Conservation (phyloP, 495 filamentous ascomycete genomes). For the Geoglossum glabrum region DNA sequence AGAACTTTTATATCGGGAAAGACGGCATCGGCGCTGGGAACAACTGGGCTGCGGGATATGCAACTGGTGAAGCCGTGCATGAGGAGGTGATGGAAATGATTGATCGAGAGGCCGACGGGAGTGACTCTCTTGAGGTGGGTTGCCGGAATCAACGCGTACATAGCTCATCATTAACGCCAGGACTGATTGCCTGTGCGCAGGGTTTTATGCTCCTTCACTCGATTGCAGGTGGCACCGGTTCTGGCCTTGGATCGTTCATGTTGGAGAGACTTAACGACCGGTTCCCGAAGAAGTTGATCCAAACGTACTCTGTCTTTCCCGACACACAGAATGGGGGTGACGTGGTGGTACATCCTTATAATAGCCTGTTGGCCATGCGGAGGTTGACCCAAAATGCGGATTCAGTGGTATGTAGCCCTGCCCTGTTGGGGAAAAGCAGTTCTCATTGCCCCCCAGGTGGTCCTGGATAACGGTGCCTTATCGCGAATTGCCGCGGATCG, state of each 20-base stretch:
- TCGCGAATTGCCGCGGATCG: conserved; percentile 87
- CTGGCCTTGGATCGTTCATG: conserved; percentile 80
- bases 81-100: conserved; percentile 99
- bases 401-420: conserved; percentile 45
- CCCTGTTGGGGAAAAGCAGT: not conserved
- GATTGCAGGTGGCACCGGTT: conserved; percentile 91
- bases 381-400: conserved; percentile 88
- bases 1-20: conserved; percentile 92
- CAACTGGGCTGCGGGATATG: conserved; percentile 93
- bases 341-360: conserved; percentile 96
- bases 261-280: conserved; percentile 93
- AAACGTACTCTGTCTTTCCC: conserved; percentile 96
- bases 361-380: conserved; percentile 81
- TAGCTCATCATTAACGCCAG: not conserved
- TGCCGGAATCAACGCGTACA: not conserved
- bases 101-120: conserved; percentile 92
- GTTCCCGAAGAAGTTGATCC: conserved; percentile 96
- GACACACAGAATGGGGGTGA: conserved; percentile 66
- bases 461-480: conserved; percentile 86
- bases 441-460: conserved; percentile 31
- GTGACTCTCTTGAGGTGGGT: conserved; percentile 74
- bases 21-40: conserved; percentile 86
- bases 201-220: conserved; percentile 98
- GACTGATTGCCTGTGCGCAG: conserved; percentile 17
- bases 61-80: conserved; percentile 75